A percentile compares a stretch with the other conserved stretches of the same genome.
phyloP scores from a whole-genome alignment of 2,329 filamentous ascomycete species.

The Trichoderma simmonsii region DNA sequence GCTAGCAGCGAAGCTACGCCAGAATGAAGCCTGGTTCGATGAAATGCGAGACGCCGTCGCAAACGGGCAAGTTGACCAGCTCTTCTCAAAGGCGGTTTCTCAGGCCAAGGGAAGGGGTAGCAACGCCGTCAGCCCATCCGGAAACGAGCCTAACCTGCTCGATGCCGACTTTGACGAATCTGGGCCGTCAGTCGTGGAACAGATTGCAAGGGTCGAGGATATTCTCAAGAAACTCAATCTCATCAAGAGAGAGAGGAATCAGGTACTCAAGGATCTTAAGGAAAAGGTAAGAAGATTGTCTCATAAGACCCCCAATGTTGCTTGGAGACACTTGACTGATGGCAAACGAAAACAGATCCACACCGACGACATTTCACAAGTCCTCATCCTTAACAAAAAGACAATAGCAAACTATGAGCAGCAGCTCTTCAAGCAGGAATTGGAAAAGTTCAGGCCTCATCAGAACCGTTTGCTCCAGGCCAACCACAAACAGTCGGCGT shows the following conservation, averaged over 20 bases:
- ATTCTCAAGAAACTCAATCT: slow-evolving; percentile 86
- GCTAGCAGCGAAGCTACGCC: slow-evolving; percentile 76
- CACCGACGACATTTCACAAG: slow-evolving; percentile 95
- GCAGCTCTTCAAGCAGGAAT: slow-evolving; percentile 88
- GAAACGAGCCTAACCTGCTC: slow-evolving; percentile 72
- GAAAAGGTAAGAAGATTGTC: slow-evolving; percentile 66
- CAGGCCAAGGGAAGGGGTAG: slow-evolving; percentile 68
- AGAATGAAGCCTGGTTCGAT: slow-evolving; percentile 85
- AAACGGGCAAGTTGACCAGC: slow-evolving; percentile 77
- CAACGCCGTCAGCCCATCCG: slow-evolving; percentile 58
- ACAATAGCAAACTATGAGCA: slow-evolving; percentile 87
- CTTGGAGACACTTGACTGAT: slow-evolving; percentile 16
- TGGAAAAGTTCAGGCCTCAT: slow-evolving; percentile 95
- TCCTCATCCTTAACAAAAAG: slow-evolving; percentile 97
- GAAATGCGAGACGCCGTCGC: slow-evolving; percentile 92
- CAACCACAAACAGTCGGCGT: slow-evolving; percentile 87
- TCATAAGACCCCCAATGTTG: background rate
- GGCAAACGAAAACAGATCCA: slow-evolving; percentile 62
- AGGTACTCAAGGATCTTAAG: slow-evolving; percentile 94
- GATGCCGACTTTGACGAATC: slow-evolving; percentile 88
- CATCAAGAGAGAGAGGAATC: slow-evolving; percentile 85
- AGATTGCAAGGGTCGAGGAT: slow-evolving; percentile 85
- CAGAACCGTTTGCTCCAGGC: slow-evolving; percentile 89
- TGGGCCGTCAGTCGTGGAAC: slow-evolving; percentile 76
- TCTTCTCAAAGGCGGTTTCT: slow-evolving; percentile 84